A percentile compares a stretch with the other conserved stretches of the same genome.
Evolutionary conservation across 2,329 filamentous ascomycete genomes (phyloP).

Genomic region (Neoarthrinium moseri): DNA sequence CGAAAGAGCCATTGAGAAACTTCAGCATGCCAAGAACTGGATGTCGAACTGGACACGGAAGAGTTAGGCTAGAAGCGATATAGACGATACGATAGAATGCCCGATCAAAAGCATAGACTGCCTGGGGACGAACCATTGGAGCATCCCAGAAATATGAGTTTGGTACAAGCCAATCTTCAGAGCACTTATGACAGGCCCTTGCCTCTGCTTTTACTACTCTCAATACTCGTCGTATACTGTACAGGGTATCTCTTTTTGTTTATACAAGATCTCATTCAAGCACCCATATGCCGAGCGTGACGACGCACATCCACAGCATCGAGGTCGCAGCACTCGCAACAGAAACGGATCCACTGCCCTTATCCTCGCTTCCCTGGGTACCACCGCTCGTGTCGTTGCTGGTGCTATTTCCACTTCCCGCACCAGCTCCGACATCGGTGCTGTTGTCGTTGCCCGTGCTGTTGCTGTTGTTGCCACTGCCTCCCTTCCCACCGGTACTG

Average conservation of each 20-base stretch:
- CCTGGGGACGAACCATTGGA: too few species aligned
- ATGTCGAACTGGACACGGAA: too few species aligned
- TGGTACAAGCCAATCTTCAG: too few species aligned
- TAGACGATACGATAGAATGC: too few species aligned
- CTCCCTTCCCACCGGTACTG: slow-evolving; percentile 3
- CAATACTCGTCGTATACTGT: too few species aligned
- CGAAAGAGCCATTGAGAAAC: too few species aligned
- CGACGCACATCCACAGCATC: neutral
- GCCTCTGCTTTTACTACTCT: too few species aligned
- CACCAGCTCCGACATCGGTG: slow-evolving; percentile 18
- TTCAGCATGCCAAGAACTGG: too few species aligned
- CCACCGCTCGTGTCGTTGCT: neutral
- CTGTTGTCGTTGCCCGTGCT: slow-evolving; percentile 28
- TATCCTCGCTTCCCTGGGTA: neutral
- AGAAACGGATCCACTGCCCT: neutral
- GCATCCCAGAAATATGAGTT: too few species aligned
- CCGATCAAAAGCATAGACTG: too few species aligned
- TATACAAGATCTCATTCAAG: neutral
- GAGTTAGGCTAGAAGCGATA: too few species aligned
- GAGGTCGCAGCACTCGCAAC: neutral
- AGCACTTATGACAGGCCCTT: too few species aligned
- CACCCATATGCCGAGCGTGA: neutral
- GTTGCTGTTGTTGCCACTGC: slow-evolving; percentile 21
- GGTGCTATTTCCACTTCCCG: neutral
- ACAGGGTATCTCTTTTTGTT: neutral